Base-by-base conservation (phyloP, 2,329 filamentous ascomycete species). In the Trichoderma oligosporum region DNA sequence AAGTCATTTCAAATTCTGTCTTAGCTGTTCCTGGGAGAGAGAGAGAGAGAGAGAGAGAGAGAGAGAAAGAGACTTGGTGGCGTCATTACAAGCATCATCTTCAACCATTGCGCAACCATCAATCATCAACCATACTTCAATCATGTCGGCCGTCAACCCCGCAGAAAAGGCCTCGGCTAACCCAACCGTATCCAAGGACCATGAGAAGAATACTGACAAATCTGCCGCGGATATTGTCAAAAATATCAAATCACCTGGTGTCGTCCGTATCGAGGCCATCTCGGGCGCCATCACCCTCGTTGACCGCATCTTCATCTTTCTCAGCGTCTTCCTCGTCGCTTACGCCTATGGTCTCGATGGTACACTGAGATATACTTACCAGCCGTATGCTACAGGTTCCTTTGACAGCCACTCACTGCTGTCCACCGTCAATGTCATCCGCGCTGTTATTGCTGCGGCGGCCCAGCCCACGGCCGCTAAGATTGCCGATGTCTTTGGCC, bases 291-390 rank as follows among this genome's bases (percentile, higher is more conserved):
- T 86, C 35, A 82, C 78, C 16, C 60, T 70, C 4, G 58, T 63
- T 12, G 82, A 86, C 66, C 81, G 82, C 27, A 61, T 82, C 59
- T 74, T 76, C 60, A 77, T 88, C 66, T 86, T 87, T 69, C 64
- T 80, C 8, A 76, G 82, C 22, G 74, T 87, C 61, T 87, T 87
- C 66, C 67, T 87, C 29, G 72, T 87, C 53, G 80, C 83, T 9
- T 88, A 86, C 67, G 81, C 78, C 31, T 88, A 87, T 66, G 80
- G 82, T 2, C 74, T 86, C 20, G 83, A 86, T 61, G 80, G 80
- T 22, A 80, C 74, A 1, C 73, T 85, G 41, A 77, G 83, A 12
- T 78, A 76, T 61, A 74, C 76, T 6, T 83, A 81, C 67, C 81
- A 83, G 74, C 75, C 82, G 5, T 68, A 73, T 49, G 84, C 83